Base-by-base conservation (phyloP, 352 stramenopile species). In the Globisporangium radiosum region DNA sequence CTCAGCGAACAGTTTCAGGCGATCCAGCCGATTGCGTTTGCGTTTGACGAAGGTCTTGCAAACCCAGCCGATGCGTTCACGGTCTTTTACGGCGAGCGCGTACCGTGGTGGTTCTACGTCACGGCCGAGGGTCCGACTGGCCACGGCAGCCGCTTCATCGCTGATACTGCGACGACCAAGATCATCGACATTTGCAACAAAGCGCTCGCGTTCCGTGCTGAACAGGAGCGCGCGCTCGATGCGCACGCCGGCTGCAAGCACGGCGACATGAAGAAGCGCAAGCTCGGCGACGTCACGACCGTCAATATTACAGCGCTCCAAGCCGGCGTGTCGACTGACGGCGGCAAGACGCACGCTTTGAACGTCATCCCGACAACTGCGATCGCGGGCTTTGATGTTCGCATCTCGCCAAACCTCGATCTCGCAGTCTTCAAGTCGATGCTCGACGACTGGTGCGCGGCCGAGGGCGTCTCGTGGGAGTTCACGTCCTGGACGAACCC, bases 21-120 rank as follows among this genome's bases (percentile, higher is more conserved):
- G 2, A 69, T 98, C 9, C 64, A 80, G 8, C 78, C 80, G 6
- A 66, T 99, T 44, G 94, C 85, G 9, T 81, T 98, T 36, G 96
- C 95, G 11, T 87, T 99, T 37, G 96, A 99, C 66, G 96, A 99
- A 74, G 96, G 96, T 5, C 66, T 99, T 33, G 95, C 95, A 0
- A 97, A 88, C 61, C 87, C 88, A 1, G 76, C 75, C 10, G 69
- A 98, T 47, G 79, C 78, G 0, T 98, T 92, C 75, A 98, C 92
- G 2, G 90, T 98, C 5, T 99, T 99, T 69, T 98, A 98, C 66
- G 95, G 96, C 33, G 96, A 99, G 66, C 75, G 96, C 19, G 70
- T 90, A 43, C 90, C 92, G 25, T 97, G 90, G 89, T 98, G 91
- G 94, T 77, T 98, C 37, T 89, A 90, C 56, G 75, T 96, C 14